A percentile compares a stretch with the other conserved stretches of the same genome.
These are phyloP conservation scores for Orbilia quercus DNA, from an alignment of 2,329 filamentous ascomycete species.

Conservation along the genomic window DNA sequence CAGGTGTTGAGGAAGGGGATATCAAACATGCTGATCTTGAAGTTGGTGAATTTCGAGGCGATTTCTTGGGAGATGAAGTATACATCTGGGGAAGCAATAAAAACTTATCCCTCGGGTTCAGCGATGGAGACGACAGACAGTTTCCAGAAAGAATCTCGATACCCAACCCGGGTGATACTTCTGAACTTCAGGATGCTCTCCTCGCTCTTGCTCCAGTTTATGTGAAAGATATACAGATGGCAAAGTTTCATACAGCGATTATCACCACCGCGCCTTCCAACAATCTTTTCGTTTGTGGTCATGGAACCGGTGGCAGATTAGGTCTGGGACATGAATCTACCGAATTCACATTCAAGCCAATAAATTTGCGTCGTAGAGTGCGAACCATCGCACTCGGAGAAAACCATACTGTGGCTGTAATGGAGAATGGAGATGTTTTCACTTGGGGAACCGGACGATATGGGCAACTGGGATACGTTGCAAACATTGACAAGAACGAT, in stretches of 20 bases:
- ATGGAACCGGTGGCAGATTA: slow-evolving; percentile 88
- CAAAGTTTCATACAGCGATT: slow-evolving; percentile 90
- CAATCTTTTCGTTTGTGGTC: slow-evolving; percentile 91
- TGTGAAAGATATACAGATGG: slow-evolving; percentile 68
- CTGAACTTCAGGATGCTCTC: slow-evolving; percentile 25
- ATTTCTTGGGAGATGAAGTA: slow-evolving; percentile 77
- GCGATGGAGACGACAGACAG: slow-evolving; percentile 94
- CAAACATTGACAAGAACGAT: slow-evolving; percentile 74
- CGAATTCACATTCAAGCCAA: slow-evolving; percentile 83
- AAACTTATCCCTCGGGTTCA: slow-evolving; percentile 89
- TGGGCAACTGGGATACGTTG: slow-evolving; percentile 84
- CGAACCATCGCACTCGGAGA: slow-evolving; percentile 84
- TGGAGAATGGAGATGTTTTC: slow-evolving; percentile 87
- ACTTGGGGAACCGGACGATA: slow-evolving; percentile 92
- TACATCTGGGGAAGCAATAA: slow-evolving; percentile 97
- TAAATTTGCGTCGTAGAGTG: slow-evolving; percentile 74
- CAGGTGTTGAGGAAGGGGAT: slow-evolving; percentile 58
- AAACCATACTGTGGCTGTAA: slow-evolving; percentile 88
- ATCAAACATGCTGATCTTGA: slow-evolving; percentile 56
- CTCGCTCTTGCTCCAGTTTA: slow-evolving; percentile 30
- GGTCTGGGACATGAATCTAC: slow-evolving; percentile 87
- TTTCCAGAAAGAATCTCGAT: slow-evolving; percentile 86
- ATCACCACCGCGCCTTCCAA: slow-evolving; percentile 86
- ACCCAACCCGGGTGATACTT: slow-evolving; percentile 73
- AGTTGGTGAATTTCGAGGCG: slow-evolving; percentile 61